Conservation (phyloP, 768 basidiomycete species). For the Lanmaoa rubissima region DNA sequence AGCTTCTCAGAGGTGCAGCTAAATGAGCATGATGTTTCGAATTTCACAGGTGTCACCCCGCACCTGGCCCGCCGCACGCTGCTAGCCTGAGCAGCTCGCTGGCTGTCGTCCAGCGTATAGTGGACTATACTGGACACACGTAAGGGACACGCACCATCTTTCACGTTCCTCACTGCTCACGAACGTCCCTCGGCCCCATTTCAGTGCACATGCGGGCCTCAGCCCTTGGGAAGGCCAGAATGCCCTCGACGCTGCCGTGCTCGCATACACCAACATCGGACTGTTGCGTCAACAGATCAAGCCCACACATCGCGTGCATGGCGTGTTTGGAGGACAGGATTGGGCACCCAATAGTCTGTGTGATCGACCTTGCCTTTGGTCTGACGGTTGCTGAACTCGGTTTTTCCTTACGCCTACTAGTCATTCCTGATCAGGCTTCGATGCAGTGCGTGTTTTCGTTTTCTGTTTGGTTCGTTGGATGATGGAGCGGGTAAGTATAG, state of each 20-base stretch:
- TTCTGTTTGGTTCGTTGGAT: not conserved
- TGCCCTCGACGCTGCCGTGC: constrained; percentile 80
- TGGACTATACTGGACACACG: constrained; percentile 77
- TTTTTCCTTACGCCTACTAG: constrained; percentile 40
- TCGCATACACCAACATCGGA: constrained; percentile 77
- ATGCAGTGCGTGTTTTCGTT: constrained; percentile 51
- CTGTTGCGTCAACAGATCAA: constrained; percentile 79
- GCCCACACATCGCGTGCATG: constrained; percentile 77
- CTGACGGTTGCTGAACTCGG: not conserved
- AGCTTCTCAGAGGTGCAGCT: not conserved
- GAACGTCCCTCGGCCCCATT: not conserved
- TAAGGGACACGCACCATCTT: constrained; percentile 29
- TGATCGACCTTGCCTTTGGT: not conserved
- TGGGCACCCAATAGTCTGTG: constrained; percentile 71
- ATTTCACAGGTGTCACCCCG: constrained; percentile 68
- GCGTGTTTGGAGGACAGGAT: constrained; percentile 71
- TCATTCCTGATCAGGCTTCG: constrained; percentile 79
- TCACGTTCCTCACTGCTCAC: not conserved
- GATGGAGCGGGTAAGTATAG: constrained; percentile 31
- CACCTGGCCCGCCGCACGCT: constrained; percentile 65
- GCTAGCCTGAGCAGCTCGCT: constrained; percentile 64
- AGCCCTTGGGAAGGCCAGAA: constrained; percentile 89
- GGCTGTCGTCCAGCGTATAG: constrained; percentile 54
- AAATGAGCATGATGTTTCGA: not conserved
- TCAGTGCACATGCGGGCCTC: constrained; percentile 72